Conservation (phyloP, 139 green algal species). For the Chlorella sp. region DNA sequence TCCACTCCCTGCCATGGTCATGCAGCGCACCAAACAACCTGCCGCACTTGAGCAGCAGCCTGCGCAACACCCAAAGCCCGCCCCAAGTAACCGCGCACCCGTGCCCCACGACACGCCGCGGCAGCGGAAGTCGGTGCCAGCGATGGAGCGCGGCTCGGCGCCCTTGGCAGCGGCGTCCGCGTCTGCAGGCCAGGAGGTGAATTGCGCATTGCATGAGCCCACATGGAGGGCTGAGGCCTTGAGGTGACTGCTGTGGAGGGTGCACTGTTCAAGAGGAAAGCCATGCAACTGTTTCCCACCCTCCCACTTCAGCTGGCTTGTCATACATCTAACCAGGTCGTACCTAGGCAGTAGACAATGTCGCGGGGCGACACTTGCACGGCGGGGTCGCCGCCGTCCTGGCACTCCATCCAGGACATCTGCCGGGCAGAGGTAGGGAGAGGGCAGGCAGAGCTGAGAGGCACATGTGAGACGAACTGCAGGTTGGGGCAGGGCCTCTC, state of each 20-base stretch:
- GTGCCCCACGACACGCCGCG: constrained; percentile 87
- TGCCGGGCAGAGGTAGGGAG: neutral
- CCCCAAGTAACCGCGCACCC: too few species aligned
- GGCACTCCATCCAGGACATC: constrained; percentile 83
- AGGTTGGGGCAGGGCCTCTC: neutral
- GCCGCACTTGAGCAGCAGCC: too few species aligned
- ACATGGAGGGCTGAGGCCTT: too few species aligned
- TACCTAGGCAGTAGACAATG: constrained; percentile 85
- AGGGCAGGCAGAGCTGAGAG: too few species aligned
- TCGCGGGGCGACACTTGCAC: constrained; percentile 91
- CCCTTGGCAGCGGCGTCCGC: constrained; percentile 43
- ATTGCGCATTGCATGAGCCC: too few species aligned
- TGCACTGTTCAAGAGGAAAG: too few species aligned
- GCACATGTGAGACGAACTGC: neutral
- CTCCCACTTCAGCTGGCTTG: too few species aligned
- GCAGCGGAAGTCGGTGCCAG: constrained; percentile 74
- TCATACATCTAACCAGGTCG: neutral
- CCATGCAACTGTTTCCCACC: too few species aligned
- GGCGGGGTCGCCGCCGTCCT: constrained; percentile 90
- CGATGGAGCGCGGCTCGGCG: constrained; percentile 35
- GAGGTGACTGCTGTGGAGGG: too few species aligned
- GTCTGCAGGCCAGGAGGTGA: constrained; percentile 29
- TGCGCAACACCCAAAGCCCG: too few species aligned
- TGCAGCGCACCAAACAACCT: too few species aligned
- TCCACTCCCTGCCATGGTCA: too few species aligned